Conservation (phyloP, 768 basidiomycete genomes). For the Sutorius australiensis region DNA sequence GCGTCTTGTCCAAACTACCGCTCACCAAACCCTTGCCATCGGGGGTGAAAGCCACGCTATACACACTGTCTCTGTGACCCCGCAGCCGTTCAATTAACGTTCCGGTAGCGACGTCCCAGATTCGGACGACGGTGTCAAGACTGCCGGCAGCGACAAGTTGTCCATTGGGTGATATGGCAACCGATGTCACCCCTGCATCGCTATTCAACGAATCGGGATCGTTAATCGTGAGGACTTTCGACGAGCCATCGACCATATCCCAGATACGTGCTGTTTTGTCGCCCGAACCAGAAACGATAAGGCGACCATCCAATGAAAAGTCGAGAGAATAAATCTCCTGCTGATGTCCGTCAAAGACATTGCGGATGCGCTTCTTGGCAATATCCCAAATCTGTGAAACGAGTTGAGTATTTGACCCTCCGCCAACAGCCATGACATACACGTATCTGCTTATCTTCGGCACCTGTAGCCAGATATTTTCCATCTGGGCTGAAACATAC, state of each 20-base stretch:
- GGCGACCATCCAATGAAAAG: conserved; percentile 81
- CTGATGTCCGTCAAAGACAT: conserved; percentile 82
- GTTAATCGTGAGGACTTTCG: conserved; percentile 36
- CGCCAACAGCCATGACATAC: conserved; percentile 40
- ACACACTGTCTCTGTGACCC: conserved; percentile 83
- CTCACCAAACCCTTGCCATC: conserved; percentile 87
- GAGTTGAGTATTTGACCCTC: conserved; percentile 3
- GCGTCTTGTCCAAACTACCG: conserved; percentile 84
- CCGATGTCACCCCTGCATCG: conserved; percentile 73
- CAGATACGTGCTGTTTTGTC: conserved; percentile 69
- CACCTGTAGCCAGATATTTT: conserved; percentile 70
- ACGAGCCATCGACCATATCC: conserved; percentile 46
- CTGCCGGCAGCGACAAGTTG: conserved; percentile 62
- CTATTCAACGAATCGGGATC: conserved; percentile 47
- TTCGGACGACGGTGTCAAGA: conserved; percentile 72
- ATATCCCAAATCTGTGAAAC: conserved; percentile 87
- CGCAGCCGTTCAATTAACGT: conserved; percentile 65
- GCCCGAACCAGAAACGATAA: conserved; percentile 88
- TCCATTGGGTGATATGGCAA: conserved; percentile 76
- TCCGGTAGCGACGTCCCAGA: conserved; percentile 73
- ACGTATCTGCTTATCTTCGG: conserved; percentile 90
- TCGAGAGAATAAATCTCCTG: conserved; percentile 94
- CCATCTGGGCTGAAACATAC: conserved; percentile 77
- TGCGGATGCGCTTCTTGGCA: conserved; percentile 69
- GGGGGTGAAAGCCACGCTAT: conserved; percentile 88